Evolutionary conservation across 148 eudicot genomes (phyloP), one percentile per base, ranked within the genome.

Genomic region (Polygonum maritimum): DNA sequence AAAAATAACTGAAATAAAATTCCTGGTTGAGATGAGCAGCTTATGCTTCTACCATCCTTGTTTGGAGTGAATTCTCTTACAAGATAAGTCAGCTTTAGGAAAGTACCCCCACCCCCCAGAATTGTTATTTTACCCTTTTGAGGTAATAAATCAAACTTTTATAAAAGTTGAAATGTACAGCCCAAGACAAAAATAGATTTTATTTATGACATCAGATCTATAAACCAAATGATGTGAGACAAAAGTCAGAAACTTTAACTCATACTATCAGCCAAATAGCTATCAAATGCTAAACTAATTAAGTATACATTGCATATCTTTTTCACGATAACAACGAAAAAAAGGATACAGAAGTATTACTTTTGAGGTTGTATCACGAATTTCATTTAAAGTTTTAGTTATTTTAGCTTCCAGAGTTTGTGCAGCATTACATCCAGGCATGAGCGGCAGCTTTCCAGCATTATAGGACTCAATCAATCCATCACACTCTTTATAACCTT

Each of bases 341-440:
- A 70, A 79, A 48, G 14, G 47, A 22, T 75, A 55, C 6, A 39
- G n/a, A 40, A 75, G 38, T 62, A 79, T 84, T 83, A 89, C 97
- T 80, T 82, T 86, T 74, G 87, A 97, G 33, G 94, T 82, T 75
- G 69, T 76, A 67, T 87, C 96, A 83, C 99, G 92, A 79, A 95
- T 88, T 65, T 84, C 82, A 86, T 92, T 92, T 36, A 92, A 63
- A 8, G 77, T 85, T 36, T 63, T 33, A 49, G 91, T 87, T 75
- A 95, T 87, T 83, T 85, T 77, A 48, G 86, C 84, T 80, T 95
- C 99, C 44, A 95, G 81, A 48, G 99, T 92, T 83, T 89, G 90
- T 76, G 89, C 90, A 77, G 91, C 89, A 87, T 91, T 86, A 85
- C 90, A 91, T 52, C 98, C 99, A 76, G 99, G 89, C 80, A 85